Evolutionary conservation across 1,284 basidiomycete species (phyloP).

Genomic region (Malassezia equina): DNA sequence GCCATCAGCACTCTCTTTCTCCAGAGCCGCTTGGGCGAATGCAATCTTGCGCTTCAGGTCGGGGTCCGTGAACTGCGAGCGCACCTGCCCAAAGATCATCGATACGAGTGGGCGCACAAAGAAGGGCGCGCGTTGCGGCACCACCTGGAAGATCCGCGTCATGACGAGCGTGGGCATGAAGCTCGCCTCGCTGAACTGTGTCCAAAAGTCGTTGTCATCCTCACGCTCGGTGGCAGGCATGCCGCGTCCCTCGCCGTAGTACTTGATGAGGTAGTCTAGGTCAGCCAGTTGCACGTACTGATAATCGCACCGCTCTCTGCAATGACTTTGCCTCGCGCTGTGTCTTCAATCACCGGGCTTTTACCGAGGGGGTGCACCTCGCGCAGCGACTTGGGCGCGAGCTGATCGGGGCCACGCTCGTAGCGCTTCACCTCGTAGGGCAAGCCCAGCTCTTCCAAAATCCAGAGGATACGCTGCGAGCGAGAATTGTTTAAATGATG

Average conservation of each 20-base stretch:
- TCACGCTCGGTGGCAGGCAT: constrained; percentile 22
- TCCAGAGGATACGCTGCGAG: constrained; percentile 45
- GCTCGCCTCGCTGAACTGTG: constrained; percentile 42
- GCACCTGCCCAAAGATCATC: constrained; percentile 25
- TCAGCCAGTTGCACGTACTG: constrained; percentile 7
- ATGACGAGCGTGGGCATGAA: constrained; percentile 40
- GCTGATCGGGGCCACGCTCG: constrained; percentile 26
- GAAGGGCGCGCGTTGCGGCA: constrained; percentile 40
- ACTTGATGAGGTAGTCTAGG: constrained; percentile 39
- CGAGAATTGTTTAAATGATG: constrained; percentile 46
- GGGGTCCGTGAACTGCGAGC: constrained; percentile 28
- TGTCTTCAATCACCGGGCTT: constrained; percentile 42
- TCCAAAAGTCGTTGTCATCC: constrained; percentile 36
- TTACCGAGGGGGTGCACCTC: constrained; percentile 43
- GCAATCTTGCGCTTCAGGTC: constrained; percentile 29
- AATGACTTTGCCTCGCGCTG: constrained; percentile 25
- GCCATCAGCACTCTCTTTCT: constrained; percentile 22
- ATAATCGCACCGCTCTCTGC: constrained; percentile 45
- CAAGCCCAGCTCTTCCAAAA: constrained; percentile 43
- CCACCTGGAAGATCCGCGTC: constrained; percentile 34
- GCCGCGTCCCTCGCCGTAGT: constrained; percentile 37
- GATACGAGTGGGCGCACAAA: constrained; percentile 37
- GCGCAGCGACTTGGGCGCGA: constrained; percentile 32
- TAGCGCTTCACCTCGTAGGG: constrained; percentile 42
- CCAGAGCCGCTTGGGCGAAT: constrained; percentile 26